Base-by-base conservation (phyloP, 2,329 filamentous ascomycete species). In the Chaetomiaceae sp. region DNA sequence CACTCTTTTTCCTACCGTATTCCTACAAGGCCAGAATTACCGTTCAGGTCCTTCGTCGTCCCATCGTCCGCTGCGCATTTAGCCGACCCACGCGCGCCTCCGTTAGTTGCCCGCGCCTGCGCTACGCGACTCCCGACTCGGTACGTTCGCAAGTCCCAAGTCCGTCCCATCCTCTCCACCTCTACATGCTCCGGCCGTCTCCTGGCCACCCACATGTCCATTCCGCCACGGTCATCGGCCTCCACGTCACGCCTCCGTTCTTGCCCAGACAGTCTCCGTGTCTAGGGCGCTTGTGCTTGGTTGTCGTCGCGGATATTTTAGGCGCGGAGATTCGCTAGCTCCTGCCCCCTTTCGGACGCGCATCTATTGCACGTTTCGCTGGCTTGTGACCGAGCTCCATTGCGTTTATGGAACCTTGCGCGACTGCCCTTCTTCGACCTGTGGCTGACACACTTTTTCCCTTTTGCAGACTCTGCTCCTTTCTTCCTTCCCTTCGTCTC, bases 61-160 rank as follows among this genome's bases (percentile, higher is more conserved):
- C 39, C 42, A 24, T 51, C 54, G 41, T 27, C 44, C 26, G n/a
- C n/a, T n/a, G n/a, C n/a, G n/a, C n/a, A n/a, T n/a, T n/a, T n/a
- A n/a, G n/a, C n/a, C n/a, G n/a, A n/a, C n/a, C n/a, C n/a, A n/a
- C n/a, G n/a, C n/a, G n/a, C n/a, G n/a, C n/a, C n/a, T n/a, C n/a
- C n/a, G n/a, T n/a, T n/a, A n/a, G n/a, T n/a, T n/a, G n/a, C n/a
- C 40, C 29, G 32, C 36, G 10, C 27, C 43, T 43, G 38, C 52
- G 51, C 56, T 51, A 66, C 66, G 65, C 65, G 65, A 65, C 60
- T 55, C 43, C 44, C 46, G 52, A 44, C 51, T 48, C 55, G 61
- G 59, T 61, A 53, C 37, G 47, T 50, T 45, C 42, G 44, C 46
- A 20, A 38, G 32, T 38, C 34, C 53, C 32, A 38, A 38, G 29